Evolutionary conservation across 495 filamentous ascomycete species (phyloP).

Genomic region (Rhizodiscina lignyota): DNA sequence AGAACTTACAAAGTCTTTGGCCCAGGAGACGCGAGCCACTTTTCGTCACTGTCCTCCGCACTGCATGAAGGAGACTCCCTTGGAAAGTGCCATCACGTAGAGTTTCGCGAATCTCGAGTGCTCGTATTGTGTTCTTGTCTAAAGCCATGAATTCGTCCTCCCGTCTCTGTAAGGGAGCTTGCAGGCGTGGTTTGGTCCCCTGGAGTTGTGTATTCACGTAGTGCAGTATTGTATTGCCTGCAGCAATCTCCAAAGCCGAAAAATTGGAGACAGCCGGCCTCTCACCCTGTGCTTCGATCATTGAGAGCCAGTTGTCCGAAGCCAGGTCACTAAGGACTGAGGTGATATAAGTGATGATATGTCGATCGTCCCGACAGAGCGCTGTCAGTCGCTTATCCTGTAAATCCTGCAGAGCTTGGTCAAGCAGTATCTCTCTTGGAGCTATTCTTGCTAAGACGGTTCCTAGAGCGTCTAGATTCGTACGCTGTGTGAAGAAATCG

Average conservation of each 20-base stretch:
- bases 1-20: conserved; percentile 55
- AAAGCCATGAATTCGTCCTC: conserved; percentile 68
- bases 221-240: conserved; percentile 58
- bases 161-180: conserved; percentile 59
- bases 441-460: conserved; percentile 68
- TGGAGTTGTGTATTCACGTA: conserved; percentile 71
- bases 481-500: conserved; percentile 76
- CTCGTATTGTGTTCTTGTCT: conserved; percentile 77
- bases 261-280: conserved; percentile 25
- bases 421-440: conserved; percentile 72
- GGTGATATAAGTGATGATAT: conserved; percentile 38
- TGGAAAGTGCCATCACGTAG: conserved; percentile 54
- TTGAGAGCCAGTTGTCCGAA: conserved; percentile 50
- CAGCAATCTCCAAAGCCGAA: conserved; percentile 36
- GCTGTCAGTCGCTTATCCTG: conserved; percentile 15
- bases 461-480: conserved; percentile 50
- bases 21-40: conserved; percentile 72
- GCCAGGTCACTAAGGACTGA: conserved; percentile 32
- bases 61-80: conserved; percentile 74
- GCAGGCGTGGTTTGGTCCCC: conserved; percentile 66
- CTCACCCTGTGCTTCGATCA: conserved; percentile 53
- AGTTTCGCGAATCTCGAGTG: conserved; percentile 76
- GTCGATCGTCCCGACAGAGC: conserved; percentile 34
- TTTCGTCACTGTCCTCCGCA: conserved; percentile 80
- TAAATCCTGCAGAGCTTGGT: conserved; percentile 19